Conservation (phyloP, 176 grass and related monocot species). For the Pharus latifolius region DNA sequence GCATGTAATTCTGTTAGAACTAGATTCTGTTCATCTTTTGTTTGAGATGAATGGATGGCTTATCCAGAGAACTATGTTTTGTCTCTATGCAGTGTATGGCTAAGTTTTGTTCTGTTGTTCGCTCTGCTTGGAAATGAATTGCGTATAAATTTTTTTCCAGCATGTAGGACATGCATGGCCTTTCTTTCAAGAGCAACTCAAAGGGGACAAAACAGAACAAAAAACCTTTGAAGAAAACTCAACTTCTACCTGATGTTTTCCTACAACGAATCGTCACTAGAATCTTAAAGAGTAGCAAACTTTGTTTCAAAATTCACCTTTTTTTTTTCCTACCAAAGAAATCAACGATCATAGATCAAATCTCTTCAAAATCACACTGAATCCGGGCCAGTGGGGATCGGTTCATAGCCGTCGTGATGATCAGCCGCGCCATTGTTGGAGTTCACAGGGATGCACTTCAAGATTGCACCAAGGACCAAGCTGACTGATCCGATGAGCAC, state of each 20-base stretch:
- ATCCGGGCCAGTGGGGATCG: slow-evolving; percentile 52
- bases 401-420: slow-evolving; percentile 39
- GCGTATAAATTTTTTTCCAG: too few species aligned
- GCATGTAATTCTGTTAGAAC: neutral
- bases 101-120: neutral
- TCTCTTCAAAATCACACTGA: slow-evolving; percentile 32
- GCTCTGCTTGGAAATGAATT: neutral
- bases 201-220: too few species aligned
- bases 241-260: too few species aligned
- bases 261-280: neutral
- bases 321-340: neutral
- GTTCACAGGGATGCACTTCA: slow-evolving; percentile 61
- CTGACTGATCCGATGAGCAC: slow-evolving; percentile 53
- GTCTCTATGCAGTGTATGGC: neutral
- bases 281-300: neutral
- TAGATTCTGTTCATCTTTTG: neutral
- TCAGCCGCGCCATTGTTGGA: neutral
- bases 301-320: neutral
- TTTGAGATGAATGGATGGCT: neutral
- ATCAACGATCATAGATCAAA: neutral
- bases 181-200: too few species aligned
- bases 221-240: too few species aligned
- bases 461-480: slow-evolving; percentile 43
- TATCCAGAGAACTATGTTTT: neutral
- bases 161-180: too few species aligned